Conservation (phyloP, 495 filamentous ascomycete species). For the Hyaloscypha bicolor region DNA sequence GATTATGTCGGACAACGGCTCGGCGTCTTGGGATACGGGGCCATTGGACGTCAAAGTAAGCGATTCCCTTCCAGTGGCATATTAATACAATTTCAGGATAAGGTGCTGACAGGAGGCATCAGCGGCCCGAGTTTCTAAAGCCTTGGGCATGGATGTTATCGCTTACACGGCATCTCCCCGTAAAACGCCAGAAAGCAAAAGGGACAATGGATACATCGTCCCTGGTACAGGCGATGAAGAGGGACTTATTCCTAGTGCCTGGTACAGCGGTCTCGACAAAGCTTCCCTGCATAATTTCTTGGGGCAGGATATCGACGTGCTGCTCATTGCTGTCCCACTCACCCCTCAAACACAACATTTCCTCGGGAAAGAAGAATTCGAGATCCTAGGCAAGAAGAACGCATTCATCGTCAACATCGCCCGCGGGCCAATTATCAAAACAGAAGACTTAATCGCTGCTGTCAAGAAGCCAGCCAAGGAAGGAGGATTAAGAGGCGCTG, state of each 20-base stretch:
- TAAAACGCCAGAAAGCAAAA: conserved; percentile 53
- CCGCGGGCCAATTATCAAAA: conserved; percentile 70
- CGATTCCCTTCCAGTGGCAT: conserved; percentile 5
- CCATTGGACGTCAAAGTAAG: conserved; percentile 56
- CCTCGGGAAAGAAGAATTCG: conserved; percentile 66
- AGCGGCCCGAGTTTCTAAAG: conserved; percentile 62
- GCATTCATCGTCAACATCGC: conserved; percentile 75
- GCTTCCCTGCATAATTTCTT: conserved; percentile 67
- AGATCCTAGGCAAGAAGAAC: conserved; percentile 57
- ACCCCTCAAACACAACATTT: conserved; percentile 67
- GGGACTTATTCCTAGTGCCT: conserved; percentile 67
- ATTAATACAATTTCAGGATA: neutral
- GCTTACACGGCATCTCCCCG: conserved; percentile 75
- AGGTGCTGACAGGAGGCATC: neutral
- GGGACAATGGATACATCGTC: conserved; percentile 68
- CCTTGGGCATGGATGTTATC: conserved; percentile 78
- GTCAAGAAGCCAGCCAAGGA: conserved; percentile 44
- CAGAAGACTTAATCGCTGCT: conserved; percentile 66
- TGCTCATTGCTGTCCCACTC: conserved; percentile 75
- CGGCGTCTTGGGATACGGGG: conserved; percentile 83
- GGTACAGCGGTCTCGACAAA: conserved; percentile 70
- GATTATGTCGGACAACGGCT: conserved; percentile 50
- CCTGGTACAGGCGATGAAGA: conserved; percentile 79
- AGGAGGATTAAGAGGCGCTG: conserved; percentile 66
- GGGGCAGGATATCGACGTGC: conserved; percentile 67